These are phyloP conservation scores for Pelargonium myrrhifolium DNA, from an alignment of 441 rosid genomes.

Conservation along the genomic window DNA sequence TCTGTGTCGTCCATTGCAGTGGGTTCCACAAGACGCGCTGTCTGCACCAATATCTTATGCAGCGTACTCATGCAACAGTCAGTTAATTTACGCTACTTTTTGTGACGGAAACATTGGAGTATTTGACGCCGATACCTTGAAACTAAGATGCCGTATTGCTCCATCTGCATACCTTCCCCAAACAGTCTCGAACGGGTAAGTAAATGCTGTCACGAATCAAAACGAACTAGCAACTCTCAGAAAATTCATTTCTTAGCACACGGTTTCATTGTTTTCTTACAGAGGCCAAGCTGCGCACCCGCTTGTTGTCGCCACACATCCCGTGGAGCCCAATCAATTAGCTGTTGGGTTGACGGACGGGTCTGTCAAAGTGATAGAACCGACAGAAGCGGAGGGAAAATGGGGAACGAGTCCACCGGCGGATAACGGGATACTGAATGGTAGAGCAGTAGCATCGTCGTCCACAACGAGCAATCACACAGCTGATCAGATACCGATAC, in stretches of 20 bases:
- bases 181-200: conserved; percentile 48
- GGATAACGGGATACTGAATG: conserved; percentile 48
- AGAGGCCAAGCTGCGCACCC: conserved; percentile 65
- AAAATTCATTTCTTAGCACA: neutral
- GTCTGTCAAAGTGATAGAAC: conserved; percentile 73
- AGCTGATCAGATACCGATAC: conserved; percentile 53
- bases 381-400: conserved; percentile 57
- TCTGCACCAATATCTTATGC: conserved; percentile 73
- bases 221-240: neutral
- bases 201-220: neutral
- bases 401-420: conserved; percentile 66
- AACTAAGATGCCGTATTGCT: conserved; percentile 70
- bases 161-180: conserved; percentile 58
- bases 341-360: conserved; percentile 74
- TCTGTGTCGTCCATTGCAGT: conserved; percentile 34
- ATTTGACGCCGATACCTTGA: conserved; percentile 65
- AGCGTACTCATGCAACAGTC: conserved; percentile 76
- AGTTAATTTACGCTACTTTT: conserved; percentile 63
- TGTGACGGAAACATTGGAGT: conserved; percentile 76
- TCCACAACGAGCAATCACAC: conserved; percentile 73
- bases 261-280: conserved; percentile 7
- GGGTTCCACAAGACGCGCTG: conserved; percentile 72
- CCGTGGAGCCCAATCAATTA: conserved; percentile 63
- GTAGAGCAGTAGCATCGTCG: conserved; percentile 50
- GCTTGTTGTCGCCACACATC: conserved; percentile 76